Evolutionary conservation across 306 rosid genomes (phyloP).

Genomic region (Cicer judaicum): DNA sequence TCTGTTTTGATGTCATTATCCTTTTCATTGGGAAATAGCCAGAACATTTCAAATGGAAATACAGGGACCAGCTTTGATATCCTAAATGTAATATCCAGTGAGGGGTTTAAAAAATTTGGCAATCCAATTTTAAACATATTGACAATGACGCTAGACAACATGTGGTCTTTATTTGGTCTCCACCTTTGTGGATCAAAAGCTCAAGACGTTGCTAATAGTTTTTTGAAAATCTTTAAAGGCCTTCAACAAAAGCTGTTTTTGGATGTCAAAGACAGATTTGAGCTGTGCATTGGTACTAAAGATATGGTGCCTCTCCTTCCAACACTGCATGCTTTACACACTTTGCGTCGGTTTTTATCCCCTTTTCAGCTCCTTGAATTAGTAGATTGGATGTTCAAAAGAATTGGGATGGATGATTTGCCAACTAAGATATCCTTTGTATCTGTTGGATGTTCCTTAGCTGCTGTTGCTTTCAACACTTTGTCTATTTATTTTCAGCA

Average conservation of each 20-base stretch:
- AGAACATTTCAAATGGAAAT: constrained; percentile 45
- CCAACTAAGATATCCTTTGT: constrained; percentile 49
- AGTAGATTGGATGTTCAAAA: constrained; percentile 75
- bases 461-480: constrained; percentile 73
- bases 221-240: constrained; percentile 57
- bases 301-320: constrained; percentile 59
- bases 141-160: constrained; percentile 59
- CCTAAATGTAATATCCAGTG: constrained; percentile 50
- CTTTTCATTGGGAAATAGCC: constrained; percentile 55
- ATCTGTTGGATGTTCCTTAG: constrained; percentile 72
- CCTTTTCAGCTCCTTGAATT: constrained; percentile 82
- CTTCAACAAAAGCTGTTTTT: constrained; percentile 57
- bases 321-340: constrained; percentile 55
- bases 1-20: constrained; percentile 59
- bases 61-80: constrained; percentile 46
- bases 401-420: constrained; percentile 50
- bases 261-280: constrained; percentile 58
- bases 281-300: constrained; percentile 48
- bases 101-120: constrained; percentile 55
- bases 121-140: constrained; percentile 65
- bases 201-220: constrained; percentile 43
- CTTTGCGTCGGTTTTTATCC: constrained; percentile 63
- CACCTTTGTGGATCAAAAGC: constrained; percentile 50
- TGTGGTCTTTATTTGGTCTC: constrained; percentile 53
- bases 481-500: constrained; percentile 64